Base-by-base conservation (phyloP, 345 rosid species). In the Carallia pectinifolia region DNA sequence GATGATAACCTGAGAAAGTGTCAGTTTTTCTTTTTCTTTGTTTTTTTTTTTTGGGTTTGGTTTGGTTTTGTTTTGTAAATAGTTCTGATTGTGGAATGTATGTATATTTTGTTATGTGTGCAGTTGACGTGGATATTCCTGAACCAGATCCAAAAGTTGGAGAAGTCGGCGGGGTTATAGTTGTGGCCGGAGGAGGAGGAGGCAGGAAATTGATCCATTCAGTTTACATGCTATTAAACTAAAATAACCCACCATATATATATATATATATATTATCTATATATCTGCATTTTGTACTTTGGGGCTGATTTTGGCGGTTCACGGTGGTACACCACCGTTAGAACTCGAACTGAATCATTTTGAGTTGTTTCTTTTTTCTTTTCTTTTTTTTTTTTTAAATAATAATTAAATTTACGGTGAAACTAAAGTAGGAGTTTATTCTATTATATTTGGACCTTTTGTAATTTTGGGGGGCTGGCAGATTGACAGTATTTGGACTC, bases 111-210 rank as follows among this genome's bases (percentile, higher is more conserved):
- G 37, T 55, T 65, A 59, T 33, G 5, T 63, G 47, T 81, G 86
- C 97, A 94, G 98, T 85, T 94, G 97, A 91, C 97, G 23, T 94
- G 97, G 98, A 94, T 94, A 69, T 91, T 89, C 88, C 90, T 94
- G 58, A 91, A 91, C 85, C 98, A 91, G 84, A 87, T 94, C 77
- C 83, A 87, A 33, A 94, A 94, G 76, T 0, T 67, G 27, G 70
- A 94, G 83, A 85, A 87, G 80, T 18, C 29, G 0, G 19, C 64
- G 0, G 96, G 97, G 16, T 62, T 94, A 71, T 94, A 82, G 85
- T 71, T 52, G 34, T 54, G 36, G 1, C 67, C 4, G 7, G 58
- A 19, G 61, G 38, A 19, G 37, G 34, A 1, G 64, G 58, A 29
- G 64, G 40, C 18, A 64, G 73, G 58, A 34, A 23, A 37, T 58